Evolutionary conservation across 129 eudicot species (phyloP), one percentile per base, ranked within the genome.

Genomic region (Kitagawia praeruptora): DNA sequence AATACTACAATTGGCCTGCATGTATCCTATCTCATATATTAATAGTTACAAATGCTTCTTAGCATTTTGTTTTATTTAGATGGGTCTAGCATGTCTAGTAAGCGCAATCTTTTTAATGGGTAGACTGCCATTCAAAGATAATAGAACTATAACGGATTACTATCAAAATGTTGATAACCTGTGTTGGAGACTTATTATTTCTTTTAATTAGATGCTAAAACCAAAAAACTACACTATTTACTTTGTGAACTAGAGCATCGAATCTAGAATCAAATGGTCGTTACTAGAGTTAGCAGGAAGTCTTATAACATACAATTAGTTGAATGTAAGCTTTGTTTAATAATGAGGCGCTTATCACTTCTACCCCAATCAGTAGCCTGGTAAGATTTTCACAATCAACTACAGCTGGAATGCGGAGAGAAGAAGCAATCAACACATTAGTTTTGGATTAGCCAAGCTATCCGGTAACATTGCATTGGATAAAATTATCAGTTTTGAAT

Each of bases 1-100:
- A 92, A 85, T 76, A 92, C 86, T 81, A 90, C 93, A 67, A 90
- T 82, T 80, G 90, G 82, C 82, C 96, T 95, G 96, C 86, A 89
- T 16, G 66, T 63, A 66, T 40, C 2, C 45, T 69, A 54, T 19
- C 40, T 72, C 77, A 27, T 5, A 66, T 31, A 45, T 23, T 44
- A 23, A 6, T 7, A 23, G 10, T 2, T 54, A 19, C 0, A 54
- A 21, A 5, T 19, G 15, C 23, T 49, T 16, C 2, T 15, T 16
- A 53, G 61, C 8, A 53, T 53, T 18, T 53, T 21, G 42, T 53
- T 19, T 6, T 0, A 53, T 54, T 54, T 54, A 6, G 25, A 53
- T 53, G 21, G 9, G 63, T 53, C 25, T 53, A 19, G 63, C 63
- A 54, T 54, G 63, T 54, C 8, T 54, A 54, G 27, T 54, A 54